Evolutionary conservation across 2,329 filamentous ascomycete genomes (phyloP).

Genomic region (Pseudogymnoascus sp.): DNA sequence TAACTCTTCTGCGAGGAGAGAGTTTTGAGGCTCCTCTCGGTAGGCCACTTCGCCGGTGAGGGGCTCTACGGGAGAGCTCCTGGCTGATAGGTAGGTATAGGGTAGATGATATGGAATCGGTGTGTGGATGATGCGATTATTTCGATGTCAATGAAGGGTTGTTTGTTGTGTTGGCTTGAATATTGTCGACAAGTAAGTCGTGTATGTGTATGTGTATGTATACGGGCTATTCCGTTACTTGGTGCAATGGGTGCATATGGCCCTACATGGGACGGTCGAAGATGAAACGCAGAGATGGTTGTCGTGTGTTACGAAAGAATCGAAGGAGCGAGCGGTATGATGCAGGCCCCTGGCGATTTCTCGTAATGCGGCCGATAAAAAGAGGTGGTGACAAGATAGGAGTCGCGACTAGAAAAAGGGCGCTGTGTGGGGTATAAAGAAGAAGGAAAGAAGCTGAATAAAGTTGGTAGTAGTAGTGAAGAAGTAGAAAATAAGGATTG

Average conservation of each 20-base stretch:
- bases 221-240: not conserved
- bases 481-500: not conserved
- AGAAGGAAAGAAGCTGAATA: not conserved
- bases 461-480: not conserved
- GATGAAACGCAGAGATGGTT: constrained; percentile 2
- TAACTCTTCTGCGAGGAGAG: constrained; percentile 34
- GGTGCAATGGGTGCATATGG: constrained; percentile 1
- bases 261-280: not conserved
- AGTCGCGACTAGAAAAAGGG: not conserved
- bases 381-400: not conserved
- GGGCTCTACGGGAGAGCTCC: constrained; percentile 1
- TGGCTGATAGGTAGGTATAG: not conserved
- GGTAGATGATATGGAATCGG: not conserved
- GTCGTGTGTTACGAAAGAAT: constrained; percentile 9
- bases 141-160: not conserved
- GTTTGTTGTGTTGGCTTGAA: not conserved
- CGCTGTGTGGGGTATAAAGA: not conserved
- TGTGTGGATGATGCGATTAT: not conserved
- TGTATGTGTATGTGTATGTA: not conserved
- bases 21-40: constrained; percentile 37
- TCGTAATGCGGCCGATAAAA: constrained; percentile 3
- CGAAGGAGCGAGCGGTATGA: constrained; percentile 17
- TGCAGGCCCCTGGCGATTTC: constrained; percentile 17
- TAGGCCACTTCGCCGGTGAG: constrained; percentile 37
- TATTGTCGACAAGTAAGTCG: not conserved